phyloP scores from a whole-genome alignment of 2,329 filamentous ascomycete genomes.

The Hypomyces perniciosus region DNA sequence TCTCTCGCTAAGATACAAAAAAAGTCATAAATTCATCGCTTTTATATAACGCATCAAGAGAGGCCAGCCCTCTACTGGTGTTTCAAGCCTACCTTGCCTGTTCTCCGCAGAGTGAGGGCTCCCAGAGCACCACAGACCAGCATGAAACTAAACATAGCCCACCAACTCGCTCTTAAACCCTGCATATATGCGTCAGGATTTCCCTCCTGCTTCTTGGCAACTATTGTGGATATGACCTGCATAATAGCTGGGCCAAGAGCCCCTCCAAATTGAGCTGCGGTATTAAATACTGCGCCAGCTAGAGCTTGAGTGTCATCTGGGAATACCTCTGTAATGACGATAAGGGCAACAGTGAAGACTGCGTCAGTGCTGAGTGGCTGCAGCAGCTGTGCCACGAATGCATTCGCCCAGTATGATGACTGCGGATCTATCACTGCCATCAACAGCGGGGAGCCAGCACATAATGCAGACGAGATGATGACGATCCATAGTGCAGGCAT shows the following conservation, averaged over 20 bases:
- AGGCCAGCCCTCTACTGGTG: not conserved
- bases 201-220: conserved; percentile 27
- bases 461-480: conserved; percentile 33
- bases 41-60: too few relatives aligned
- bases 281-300: conserved; percentile 58
- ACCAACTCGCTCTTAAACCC: conserved; percentile 45
- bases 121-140: too few relatives aligned
- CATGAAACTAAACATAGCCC: conserved; percentile 44
- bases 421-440: conserved; percentile 47
- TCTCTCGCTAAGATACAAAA: too few relatives aligned
- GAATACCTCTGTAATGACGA: conserved; percentile 50
- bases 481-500: conserved; percentile 36
- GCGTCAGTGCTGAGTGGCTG: conserved; percentile 39
- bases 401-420: conserved; percentile 46
- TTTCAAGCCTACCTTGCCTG: not conserved
- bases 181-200: conserved; percentile 32
- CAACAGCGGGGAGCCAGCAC: conserved; percentile 42
- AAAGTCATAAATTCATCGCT: too few relatives aligned
- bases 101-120: not conserved
- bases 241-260: conserved; percentile 42
- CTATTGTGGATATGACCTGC: conserved; percentile 37
- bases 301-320: conserved; percentile 51
- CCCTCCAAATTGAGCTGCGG: conserved; percentile 49
- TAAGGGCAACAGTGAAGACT: conserved; percentile 50
- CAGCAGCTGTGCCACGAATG: conserved; percentile 38